Evolutionary conservation across 2,329 filamentous ascomycete genomes (phyloP), one percentile per base, ranked within the genome.

Genomic region (Sporothrix curviconia): DNA sequence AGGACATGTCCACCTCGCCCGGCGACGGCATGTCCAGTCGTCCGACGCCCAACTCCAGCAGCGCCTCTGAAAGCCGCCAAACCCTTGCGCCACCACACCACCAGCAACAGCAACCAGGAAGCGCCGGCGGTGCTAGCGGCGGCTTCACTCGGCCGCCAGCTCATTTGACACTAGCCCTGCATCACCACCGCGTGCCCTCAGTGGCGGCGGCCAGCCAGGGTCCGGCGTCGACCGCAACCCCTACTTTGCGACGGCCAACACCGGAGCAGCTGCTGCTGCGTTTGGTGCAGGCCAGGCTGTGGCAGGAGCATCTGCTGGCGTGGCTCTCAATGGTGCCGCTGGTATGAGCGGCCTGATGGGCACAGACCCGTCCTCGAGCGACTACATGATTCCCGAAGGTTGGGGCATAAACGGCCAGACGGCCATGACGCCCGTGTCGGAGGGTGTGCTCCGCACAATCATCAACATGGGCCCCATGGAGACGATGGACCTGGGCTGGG

Each of bases 401-500:
- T 81, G 81, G 79, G 69, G 32, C 46, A 64, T 76, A 32, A 64
- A 69, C 40, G 70, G 70, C 19, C 73, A 76, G 54, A 59, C 73
- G 17, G 76, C 74, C 8, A 78, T 83, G 71, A 78, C 78, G 19
- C 79, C 79, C 5, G 76, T 82, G 14, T 76, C 79, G 0, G 81
- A 84, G 50, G 80, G 81, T 0, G 76, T 85, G 43, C 68, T 85
- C 47, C 72, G 79, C 58, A 77, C 79, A 8, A 69, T 84, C 57
- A 81, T 83, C 76, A 78, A 76, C 56, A 77, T 84, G 71, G 78
- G 78, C 7, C 74, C 80, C 0, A 81, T 85, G 76, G 81, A 85
- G 62, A 76, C 77, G 11, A 82, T 85, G 78, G 81, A 82, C 62
- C 69, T 70, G 39, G 69, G 67, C 17, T 80, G 78, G 78, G 77